A percentile compares a stretch with the other conserved stretches of the same genome.
Conservation (phyloP, 2,329 filamentous ascomycete species). For the Graphilbum fragrans region DNA sequence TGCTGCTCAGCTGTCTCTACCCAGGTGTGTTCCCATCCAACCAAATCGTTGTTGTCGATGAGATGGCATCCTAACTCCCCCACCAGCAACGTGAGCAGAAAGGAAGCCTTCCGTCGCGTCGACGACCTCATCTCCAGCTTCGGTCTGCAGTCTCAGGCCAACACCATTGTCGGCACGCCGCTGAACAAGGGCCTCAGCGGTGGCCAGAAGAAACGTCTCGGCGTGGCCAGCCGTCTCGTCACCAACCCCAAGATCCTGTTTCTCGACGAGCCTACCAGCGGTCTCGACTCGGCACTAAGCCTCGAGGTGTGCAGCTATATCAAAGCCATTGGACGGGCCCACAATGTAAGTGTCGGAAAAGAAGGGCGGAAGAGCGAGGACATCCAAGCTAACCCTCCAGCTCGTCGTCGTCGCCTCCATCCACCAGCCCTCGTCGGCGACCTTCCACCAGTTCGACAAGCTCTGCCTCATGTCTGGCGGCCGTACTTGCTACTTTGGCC, state of each 20-base stretch:
- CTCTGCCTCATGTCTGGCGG: slow-evolving; percentile 62
- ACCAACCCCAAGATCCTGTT: slow-evolving; percentile 72
- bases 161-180: slow-evolving; percentile 68
- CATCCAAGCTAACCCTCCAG: slow-evolving; percentile 20
- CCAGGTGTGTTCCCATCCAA: slow-evolving; percentile 28
- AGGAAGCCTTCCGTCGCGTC: slow-evolving; percentile 50
- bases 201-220: slow-evolving; percentile 71
- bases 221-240: slow-evolving; percentile 70
- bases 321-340: slow-evolving; percentile 49
- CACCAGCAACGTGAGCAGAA: slow-evolving; percentile 24
- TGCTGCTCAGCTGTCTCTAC: slow-evolving; percentile 55
- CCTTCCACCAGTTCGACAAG: slow-evolving; percentile 72
- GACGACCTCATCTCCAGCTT: slow-evolving; percentile 58
- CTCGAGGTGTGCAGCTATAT: slow-evolving; percentile 68
- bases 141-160: slow-evolving; percentile 54
- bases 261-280: slow-evolving; percentile 74
- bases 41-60: neutral
- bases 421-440: slow-evolving; percentile 72
- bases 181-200: slow-evolving; percentile 75
- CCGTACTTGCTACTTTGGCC: slow-evolving; percentile 61
- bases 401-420: slow-evolving; percentile 73
- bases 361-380: neutral
- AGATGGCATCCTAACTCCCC: no score
- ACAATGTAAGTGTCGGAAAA: slow-evolving; percentile 35
- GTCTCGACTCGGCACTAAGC: slow-evolving; percentile 66